Evolutionary conservation across 2,329 filamentous ascomycete species (phyloP), one percentile per base, ranked within the genome.

Genomic region (Claviceps maximensis): DNA sequence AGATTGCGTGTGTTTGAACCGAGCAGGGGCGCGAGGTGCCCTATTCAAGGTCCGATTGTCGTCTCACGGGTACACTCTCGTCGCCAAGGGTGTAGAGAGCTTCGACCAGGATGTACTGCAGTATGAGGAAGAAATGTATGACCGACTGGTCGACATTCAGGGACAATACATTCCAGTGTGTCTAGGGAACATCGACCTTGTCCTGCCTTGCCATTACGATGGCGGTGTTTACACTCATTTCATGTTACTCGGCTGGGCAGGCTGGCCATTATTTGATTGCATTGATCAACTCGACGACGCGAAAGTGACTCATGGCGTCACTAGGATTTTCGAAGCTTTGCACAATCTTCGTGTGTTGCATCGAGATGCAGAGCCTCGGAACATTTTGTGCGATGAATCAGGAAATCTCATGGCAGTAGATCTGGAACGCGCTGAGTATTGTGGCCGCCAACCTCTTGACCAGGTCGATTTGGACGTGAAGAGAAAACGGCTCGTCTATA

Each of bases 331-430:
- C 40, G 19, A n/a, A 19, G 40, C 40, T 19, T 23, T 64, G 2
- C 58, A 62, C 40, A 38, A 47, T 15, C 51, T 60, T 2, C 23
- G 51, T 2, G 54, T 69, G 48, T 59, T 67, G 41, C 58, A 65
- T 49, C 6, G 55, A 4, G 61, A 67, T 56, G 63, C 61, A 25
- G 59, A 66, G 50, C 56, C 57, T 40, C 61, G 61, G 7, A 69
- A 70, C 52, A 56, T 69, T 6, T 25, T 69, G 2, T 69, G 63
- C 45, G 54, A 67, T 54, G 15, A 47, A 4, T 13, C 15, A n/a
- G 21, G 45, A 8, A 31, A 31, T 2, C 6, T 47, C 4, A 47
- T 47, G 45, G 25, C 25, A 6, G 25, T 47, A 13, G 45, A 47
- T 47, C 15, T 47, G 2, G 25, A 29, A 27, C 45, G 23, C 8